These are phyloP conservation scores for Talaromyces trachyspermus DNA, from an alignment of 495 filamentous ascomycete species.

Conservation along the genomic window DNA sequence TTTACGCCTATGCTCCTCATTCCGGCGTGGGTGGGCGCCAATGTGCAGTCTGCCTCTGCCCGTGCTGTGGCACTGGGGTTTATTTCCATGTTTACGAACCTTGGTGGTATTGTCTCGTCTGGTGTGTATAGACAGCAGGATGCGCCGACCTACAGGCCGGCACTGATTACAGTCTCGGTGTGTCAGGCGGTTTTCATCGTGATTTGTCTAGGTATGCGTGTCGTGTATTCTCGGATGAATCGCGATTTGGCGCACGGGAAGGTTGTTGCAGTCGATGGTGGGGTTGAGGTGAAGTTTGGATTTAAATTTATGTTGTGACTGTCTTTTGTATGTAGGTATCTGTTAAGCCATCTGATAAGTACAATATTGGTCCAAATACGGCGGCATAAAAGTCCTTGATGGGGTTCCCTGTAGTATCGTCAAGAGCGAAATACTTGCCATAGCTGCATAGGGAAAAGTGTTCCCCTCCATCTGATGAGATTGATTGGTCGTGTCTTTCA, in stretches of 20 bases:
- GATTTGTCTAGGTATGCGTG: constrained; percentile 21
- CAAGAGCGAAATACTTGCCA: no score
- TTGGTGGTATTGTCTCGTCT: background rate
- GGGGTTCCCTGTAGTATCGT: no score
- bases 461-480: background rate
- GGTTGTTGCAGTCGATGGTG: background rate
- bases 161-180: constrained; percentile 54
- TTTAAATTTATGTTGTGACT: background rate
- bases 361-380: no score
- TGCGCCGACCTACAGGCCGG: constrained; percentile 10
- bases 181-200: constrained; percentile 55
- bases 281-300: background rate
- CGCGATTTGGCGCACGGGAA: background rate
- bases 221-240: background rate
- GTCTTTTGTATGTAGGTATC: no score
- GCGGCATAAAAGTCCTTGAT: no score
- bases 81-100: background rate
- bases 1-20: background rate
- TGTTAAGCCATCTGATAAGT: no score
- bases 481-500: no score
- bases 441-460: no score
- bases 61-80: background rate
- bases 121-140: background rate
- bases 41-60: background rate
- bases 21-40: background rate